These are phyloP conservation scores for Alternaria atra DNA, from an alignment of 2,329 filamentous ascomycete genomes.

Conservation along the genomic window DNA sequence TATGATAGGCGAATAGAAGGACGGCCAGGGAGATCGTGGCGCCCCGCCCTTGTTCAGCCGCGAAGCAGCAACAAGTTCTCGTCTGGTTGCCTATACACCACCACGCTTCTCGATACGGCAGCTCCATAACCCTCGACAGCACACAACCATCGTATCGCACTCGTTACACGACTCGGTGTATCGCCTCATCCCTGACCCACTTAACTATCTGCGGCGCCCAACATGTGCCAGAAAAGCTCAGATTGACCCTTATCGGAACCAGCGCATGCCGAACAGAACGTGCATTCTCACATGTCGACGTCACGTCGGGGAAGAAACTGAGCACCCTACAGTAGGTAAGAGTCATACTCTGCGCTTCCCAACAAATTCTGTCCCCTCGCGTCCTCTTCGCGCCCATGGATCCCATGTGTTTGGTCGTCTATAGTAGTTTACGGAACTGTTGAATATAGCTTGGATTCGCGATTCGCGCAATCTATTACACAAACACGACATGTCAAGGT, in stretches of 20 bases:
- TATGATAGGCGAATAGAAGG: conserved; percentile 18
- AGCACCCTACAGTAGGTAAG: neutral
- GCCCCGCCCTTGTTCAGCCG: conserved; percentile 13
- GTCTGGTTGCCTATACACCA: conserved; percentile 28
- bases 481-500: conserved; percentile 12
- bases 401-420: neutral
- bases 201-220: neutral
- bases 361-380: conserved; percentile 5
- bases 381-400: neutral
- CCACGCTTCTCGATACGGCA: conserved; percentile 18
- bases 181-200: conserved; percentile 10
- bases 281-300: conserved; percentile 16
- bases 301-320: conserved; percentile 4
- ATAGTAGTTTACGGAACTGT: neutral
- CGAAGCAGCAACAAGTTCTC: conserved; percentile 8
- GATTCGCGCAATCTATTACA: conserved; percentile 16
- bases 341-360: conserved; percentile 12
- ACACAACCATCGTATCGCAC: conserved; percentile 11
- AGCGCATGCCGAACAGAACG: conserved; percentile 3
- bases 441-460: neutral
- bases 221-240: neutral
- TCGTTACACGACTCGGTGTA: neutral
- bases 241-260: conserved; percentile 5
- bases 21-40: conserved; percentile 14
- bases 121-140: conserved; percentile 12